Evolutionary conservation across 306 rosid genomes (phyloP), one percentile per base, ranked within the genome.

Genomic region (Vigna reflexopilosa): DNA sequence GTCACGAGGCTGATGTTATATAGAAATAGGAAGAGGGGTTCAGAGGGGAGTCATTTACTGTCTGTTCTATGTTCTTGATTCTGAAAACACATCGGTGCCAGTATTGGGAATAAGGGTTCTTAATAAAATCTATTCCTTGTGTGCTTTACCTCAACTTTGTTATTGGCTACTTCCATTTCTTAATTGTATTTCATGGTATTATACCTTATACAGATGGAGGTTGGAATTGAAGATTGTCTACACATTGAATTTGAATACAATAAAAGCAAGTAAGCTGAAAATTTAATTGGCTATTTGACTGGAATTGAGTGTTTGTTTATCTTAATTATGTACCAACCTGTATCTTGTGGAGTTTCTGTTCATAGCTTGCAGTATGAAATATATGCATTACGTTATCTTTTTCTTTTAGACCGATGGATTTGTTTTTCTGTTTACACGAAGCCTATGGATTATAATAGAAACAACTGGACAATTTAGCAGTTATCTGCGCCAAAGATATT

Each of bases 231-330:
- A 86, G 99, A 95, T 87, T 95, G 99, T 83, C 93, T 95, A 47
- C 99, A 95, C 82, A 95, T 95, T 51, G 98, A 95, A 83, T 95
- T 95, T 7, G 98, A 95, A 86, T 95, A 95, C 84, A 95, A 95
- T 89, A 95, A 95, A 85, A 93, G 97, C 98, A 93, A 91, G 98
- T 91, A 90, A 81, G 98, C 84, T 75, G 67, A 61, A 62, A 7
- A 79, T 28, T 79, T 77, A 64, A 26, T 77, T 67, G 80, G 24
- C 68, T 73, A 52, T 63, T 52, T 75, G 76, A 64, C 67, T 44
- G 52, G 80, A 73, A 61, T 68, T 48, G 13, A 51, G 9, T 50
- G 50, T 58, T 42, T 64, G 14, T 72, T 59, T 32, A 28, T 70
- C 78, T 40, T 34, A 11, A 45, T 47, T 52, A 64, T 44, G 5